phyloP scores from a whole-genome alignment of 1,139 yeast genomes.

The Debaryomycetaceae sp. region DNA sequence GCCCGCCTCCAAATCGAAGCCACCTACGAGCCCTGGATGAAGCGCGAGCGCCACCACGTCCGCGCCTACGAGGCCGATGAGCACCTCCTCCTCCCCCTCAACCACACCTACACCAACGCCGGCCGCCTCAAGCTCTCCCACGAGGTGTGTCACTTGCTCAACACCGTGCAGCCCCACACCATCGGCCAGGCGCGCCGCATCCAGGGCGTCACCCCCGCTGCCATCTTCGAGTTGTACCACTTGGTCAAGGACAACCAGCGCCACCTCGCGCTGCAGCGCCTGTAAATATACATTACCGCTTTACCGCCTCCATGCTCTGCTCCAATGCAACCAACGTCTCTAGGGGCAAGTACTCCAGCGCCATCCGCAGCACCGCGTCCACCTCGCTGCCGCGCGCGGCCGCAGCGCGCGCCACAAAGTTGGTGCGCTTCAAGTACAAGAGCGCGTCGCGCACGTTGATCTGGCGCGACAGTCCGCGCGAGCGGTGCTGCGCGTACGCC shows the following conservation, averaged over 20 bases:
- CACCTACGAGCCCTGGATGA: constrained; percentile 75
- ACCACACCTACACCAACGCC: constrained; percentile 54
- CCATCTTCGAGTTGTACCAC: constrained; percentile 62
- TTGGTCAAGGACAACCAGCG: constrained; percentile 31
- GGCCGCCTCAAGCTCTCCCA: constrained; percentile 53
- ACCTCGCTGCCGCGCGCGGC: constrained; percentile 16
- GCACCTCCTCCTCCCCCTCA: constrained; percentile 57
- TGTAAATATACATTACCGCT: constrained; percentile 4
- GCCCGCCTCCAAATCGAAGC: constrained; percentile 74
- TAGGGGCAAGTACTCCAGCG: constrained; percentile 33
- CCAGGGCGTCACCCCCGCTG: constrained; percentile 91
- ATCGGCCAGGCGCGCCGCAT: constrained; percentile 93
- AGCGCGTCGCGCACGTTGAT: constrained; percentile 35
- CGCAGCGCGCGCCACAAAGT: constrained; percentile 17
- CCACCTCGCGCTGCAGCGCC: constrained; percentile 13
- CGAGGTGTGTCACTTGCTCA: constrained; percentile 70
- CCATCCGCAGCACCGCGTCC: constrained; percentile 27
- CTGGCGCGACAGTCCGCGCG: constrained; percentile 16
- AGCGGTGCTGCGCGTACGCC: constrained; percentile 32
- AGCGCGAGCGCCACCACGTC: constrained; percentile 66
- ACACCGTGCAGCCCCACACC: constrained; percentile 77
- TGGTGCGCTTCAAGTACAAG: constrained; percentile 31
- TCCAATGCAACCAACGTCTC: constrained; percentile 34
- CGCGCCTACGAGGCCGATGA: constrained; percentile 85
- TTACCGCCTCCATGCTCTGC: constrained; percentile 25